Conservation (phyloP, 148 eudicot genomes). For the Chenopodium berlandieri region DNA sequence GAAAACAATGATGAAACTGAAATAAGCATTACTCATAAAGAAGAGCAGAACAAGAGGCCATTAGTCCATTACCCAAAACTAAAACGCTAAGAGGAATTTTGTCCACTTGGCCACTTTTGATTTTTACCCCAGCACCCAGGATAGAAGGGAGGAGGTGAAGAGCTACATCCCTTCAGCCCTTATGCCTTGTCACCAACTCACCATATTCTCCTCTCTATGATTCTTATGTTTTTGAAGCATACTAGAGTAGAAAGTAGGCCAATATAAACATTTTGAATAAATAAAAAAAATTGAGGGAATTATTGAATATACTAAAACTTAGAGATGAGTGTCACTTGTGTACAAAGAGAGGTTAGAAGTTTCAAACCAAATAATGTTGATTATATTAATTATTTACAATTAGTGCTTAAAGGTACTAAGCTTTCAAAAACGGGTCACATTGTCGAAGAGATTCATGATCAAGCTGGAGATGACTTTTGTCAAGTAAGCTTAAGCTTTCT, state of each 20-base stretch:
- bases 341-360: too few relatives aligned
- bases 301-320: neutral
- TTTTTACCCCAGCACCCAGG: neutral
- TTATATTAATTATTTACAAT: too few relatives aligned
- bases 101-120: neutral
- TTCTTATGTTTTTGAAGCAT: neutral
- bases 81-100: neutral
- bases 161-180: neutral
- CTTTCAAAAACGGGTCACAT: neutral
- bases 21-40: neutral
- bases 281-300: neutral
- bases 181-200: neutral
- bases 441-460: neutral
- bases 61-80: neutral
- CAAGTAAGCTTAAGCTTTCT: constrained; percentile 3
- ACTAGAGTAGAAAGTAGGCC: neutral
- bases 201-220: neutral
- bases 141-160: neutral
- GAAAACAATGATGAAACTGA: neutral
- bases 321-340: neutral
- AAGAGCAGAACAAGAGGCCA: neutral
- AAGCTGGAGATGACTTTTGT: neutral
- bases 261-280: too few relatives aligned
- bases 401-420: neutral
- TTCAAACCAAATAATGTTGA: too few relatives aligned